A percentile compares a stretch with the other conserved stretches of the same genome.
These are phyloP conservation scores for Serendipita indica DNA, from an alignment of 768 basidiomycete species.

Conservation along the genomic window DNA sequence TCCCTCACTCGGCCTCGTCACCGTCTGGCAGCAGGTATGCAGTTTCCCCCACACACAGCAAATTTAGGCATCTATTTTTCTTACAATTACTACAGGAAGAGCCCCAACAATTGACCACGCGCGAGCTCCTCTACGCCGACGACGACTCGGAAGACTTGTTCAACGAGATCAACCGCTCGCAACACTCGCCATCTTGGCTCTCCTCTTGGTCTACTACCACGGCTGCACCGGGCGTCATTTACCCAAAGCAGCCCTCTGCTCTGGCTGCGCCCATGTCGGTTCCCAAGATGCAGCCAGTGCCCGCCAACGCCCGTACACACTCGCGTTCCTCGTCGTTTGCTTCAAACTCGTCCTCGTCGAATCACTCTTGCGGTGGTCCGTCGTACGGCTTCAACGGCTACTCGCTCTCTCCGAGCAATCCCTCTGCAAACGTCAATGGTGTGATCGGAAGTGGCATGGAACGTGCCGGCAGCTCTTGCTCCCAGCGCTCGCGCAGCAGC, in stretches of 20 bases:
- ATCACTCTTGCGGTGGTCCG: neutral
- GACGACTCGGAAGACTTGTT: conserved; percentile 5
- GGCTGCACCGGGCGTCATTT: neutral
- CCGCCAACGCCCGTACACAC: neutral
- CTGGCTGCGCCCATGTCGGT: neutral
- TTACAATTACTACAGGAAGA: neutral
- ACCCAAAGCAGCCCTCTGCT: neutral
- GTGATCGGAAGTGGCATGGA: neutral
- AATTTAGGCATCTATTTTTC: neutral
- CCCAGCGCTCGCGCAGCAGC: neutral
- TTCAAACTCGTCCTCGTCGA: neutral
- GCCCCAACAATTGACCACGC: neutral
- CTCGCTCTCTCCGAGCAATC: neutral
- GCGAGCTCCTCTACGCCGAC: conserved; percentile 2
- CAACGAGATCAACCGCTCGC: conserved; percentile 5
- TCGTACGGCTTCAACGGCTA: neutral
- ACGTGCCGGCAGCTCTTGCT: neutral
- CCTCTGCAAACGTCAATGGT: neutral
- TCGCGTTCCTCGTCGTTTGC: neutral
- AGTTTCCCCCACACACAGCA: neutral
- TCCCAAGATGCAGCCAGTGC: neutral
- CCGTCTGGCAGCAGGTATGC: conserved; percentile 6
- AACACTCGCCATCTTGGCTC: conserved; percentile 5
- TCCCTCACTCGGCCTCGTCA: conserved; percentile 8
- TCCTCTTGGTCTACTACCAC: neutral